Conservation (phyloP, 2,329 filamentous ascomycete genomes). For the Rhynchosporium graminicola region DNA sequence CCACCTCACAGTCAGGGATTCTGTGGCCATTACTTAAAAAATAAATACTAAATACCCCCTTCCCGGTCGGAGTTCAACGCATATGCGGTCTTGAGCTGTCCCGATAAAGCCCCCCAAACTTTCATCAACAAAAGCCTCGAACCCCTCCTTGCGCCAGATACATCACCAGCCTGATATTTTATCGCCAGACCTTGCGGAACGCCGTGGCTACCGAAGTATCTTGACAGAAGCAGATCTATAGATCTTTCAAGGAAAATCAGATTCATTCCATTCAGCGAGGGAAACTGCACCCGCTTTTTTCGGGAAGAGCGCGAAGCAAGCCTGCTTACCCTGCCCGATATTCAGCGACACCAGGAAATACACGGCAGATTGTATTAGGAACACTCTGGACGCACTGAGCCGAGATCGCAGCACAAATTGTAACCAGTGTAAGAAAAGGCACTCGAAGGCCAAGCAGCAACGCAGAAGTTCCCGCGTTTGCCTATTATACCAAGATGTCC, state of each 20-base stretch:
- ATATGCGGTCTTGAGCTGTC: background rate
- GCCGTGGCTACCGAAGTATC: background rate
- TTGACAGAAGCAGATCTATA: background rate
- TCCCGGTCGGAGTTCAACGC: background rate
- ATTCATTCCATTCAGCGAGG: too few relatives aligned
- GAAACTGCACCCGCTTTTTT: background rate
- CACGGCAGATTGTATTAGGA: background rate
- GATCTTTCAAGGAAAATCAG: background rate
- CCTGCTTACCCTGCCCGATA: background rate
- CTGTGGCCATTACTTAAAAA: background rate
- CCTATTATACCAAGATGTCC: conserved; percentile 35
- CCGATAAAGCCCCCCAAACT: background rate
- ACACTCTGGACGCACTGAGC: background rate
- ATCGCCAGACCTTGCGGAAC: background rate
- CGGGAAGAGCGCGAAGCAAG: background rate
- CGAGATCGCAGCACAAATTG: background rate
- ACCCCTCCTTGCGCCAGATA: conserved; percentile 5
- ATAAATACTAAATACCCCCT: background rate
- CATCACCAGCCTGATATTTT: background rate
- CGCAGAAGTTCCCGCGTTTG: too few relatives aligned
- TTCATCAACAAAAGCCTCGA: background rate
- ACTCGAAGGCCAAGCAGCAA: background rate
- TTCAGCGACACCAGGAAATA: background rate
- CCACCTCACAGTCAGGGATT: background rate
- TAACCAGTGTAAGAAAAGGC: background rate